phyloP scores from a whole-genome alignment of 805 yeast species.

The Monosporozyma siamensis region DNA sequence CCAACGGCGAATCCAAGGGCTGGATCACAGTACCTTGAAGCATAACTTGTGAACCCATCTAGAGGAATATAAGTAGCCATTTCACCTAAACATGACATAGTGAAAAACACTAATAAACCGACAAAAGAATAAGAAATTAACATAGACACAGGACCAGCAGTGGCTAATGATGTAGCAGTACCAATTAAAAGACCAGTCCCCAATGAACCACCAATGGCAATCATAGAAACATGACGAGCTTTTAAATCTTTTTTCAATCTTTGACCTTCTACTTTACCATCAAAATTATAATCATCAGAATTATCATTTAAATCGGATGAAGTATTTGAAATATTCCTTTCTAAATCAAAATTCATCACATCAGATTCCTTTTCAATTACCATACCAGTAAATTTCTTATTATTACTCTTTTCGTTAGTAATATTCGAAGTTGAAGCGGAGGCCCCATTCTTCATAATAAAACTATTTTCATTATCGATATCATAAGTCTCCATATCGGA shows the following conservation, averaged over 20 bases:
- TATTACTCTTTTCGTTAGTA: neutral
- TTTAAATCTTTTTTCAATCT: constrained; percentile 27
- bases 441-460: neutral
- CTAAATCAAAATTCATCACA: constrained; percentile 5
- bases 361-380: constrained; percentile 4
- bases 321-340: constrained; percentile 1
- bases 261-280: constrained; percentile 12
- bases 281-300: constrained; percentile 3
- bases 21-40: constrained; percentile 40
- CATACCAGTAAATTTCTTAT: neutral
- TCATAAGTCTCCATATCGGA: constrained; percentile 3
- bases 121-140: constrained; percentile 57
- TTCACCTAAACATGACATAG: constrained; percentile 62
- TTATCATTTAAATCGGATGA: neutral
- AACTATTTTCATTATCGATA: neutral
- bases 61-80: constrained; percentile 59
- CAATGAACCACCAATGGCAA: constrained; percentile 75
- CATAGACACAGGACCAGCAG: constrained; percentile 54
- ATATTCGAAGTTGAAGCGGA: neutral
- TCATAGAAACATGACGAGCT: constrained; percentile 59
- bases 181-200: constrained; percentile 78
- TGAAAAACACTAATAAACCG: constrained; percentile 62
- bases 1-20: constrained; percentile 41
- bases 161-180: constrained; percentile 58
- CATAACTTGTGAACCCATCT: constrained; percentile 58